Conservation (phyloP, 371 early-diverging fungal genomes). For the Coemansia sp. region DNA sequence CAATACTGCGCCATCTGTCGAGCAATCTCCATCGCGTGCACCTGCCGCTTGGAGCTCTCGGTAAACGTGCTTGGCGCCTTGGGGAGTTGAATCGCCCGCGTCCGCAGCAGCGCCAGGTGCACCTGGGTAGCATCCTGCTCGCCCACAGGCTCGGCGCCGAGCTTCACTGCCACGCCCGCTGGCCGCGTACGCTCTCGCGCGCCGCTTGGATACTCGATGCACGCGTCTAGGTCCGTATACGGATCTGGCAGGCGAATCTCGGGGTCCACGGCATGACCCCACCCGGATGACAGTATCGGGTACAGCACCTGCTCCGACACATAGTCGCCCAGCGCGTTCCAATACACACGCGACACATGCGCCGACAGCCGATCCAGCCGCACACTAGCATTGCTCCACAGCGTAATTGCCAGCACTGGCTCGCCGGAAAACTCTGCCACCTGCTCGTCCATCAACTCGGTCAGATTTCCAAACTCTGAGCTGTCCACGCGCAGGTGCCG, state of each 20-base stretch:
- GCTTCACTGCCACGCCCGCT: conserved; percentile 15
- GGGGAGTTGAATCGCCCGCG: conserved; percentile 22
- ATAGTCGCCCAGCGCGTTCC: conserved; percentile 49
- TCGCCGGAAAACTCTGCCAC: conserved; percentile 39
- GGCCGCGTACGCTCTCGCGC: conserved; percentile 3
- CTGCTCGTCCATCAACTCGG: conserved; percentile 32
- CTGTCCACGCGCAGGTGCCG: conserved; percentile 24
- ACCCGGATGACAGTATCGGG: conserved; percentile 38
- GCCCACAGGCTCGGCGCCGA: conserved; percentile 10
- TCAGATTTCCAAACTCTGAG: conserved; percentile 20
- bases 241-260: conserved; percentile 40
- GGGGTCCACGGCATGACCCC: conserved; percentile 22
- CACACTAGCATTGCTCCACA: conserved; percentile 44
- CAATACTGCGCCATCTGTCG: conserved; percentile 51
- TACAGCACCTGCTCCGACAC: conserved; percentile 46
- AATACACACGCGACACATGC: conserved; percentile 42
- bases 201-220: neutral
- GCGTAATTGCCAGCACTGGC: conserved; percentile 35
- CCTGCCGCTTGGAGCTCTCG: conserved; percentile 39
- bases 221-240: conserved; percentile 17
- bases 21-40: conserved; percentile 48
- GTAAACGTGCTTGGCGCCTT: conserved; percentile 40
- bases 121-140: conserved; percentile 9
- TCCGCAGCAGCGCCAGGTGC: conserved; percentile 24
- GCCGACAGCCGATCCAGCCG: conserved; percentile 37